phyloP scores from a whole-genome alignment of 2,329 filamentous ascomycete species.

The Diaporthe citriasiana region DNA sequence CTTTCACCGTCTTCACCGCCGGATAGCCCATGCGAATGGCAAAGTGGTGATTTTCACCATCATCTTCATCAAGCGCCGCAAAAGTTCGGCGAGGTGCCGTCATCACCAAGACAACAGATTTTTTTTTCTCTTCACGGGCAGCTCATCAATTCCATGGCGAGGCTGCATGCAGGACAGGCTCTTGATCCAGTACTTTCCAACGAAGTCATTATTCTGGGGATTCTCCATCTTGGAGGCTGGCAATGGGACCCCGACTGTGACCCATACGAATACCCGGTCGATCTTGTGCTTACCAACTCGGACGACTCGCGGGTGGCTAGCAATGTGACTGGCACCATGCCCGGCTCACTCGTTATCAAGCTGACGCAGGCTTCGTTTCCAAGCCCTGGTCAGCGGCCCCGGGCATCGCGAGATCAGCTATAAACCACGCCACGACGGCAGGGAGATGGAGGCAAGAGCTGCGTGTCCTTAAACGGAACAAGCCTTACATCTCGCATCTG shows the following conservation, averaged over 20 bases:
- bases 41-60: conserved; percentile 15
- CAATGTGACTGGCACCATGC: conserved; percentile 23
- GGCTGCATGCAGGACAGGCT: conserved; percentile 27
- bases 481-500: conserved; percentile 7
- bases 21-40: conserved; percentile 22
- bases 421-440: conserved; percentile 14
- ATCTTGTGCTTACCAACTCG: neutral
- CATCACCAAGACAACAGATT: neutral
- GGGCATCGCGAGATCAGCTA: conserved; percentile 19
- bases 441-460: conserved; percentile 15
- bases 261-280: neutral
- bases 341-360: conserved; percentile 7
- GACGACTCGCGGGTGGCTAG: conserved; percentile 9
- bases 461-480: conserved; percentile 29
- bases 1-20: conserved; percentile 29
- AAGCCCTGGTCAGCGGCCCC: conserved; percentile 16
- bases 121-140: neutral
- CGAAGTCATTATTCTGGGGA: conserved; percentile 9
- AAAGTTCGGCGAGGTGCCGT: conserved; percentile 21
- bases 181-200: neutral
- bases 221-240: conserved; percentile 14
- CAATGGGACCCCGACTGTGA: neutral
- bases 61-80: conserved; percentile 22
- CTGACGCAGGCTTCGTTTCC: conserved; percentile 21
- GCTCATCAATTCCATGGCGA: neutral